phyloP scores from a whole-genome alignment of 192 early-diverging fungal genomes.

The Backusella westeae region DNA sequence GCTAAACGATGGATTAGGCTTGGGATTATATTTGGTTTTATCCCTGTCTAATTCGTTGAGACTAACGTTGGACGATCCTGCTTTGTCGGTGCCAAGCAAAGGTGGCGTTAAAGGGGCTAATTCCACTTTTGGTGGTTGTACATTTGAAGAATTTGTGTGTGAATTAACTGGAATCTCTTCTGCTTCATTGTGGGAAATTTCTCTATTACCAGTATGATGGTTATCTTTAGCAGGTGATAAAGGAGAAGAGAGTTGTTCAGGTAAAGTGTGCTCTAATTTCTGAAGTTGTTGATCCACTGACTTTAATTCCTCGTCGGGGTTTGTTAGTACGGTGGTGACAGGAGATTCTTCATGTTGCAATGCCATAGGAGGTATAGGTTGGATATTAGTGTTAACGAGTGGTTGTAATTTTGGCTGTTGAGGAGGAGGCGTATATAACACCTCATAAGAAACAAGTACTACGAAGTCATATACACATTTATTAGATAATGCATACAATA shows the following conservation, averaged over 20 bases:
- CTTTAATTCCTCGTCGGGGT: conserved; percentile 21
- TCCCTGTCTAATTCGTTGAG: not conserved
- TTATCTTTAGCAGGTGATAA: not conserved
- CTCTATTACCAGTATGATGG: not conserved
- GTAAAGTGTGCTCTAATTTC: not conserved
- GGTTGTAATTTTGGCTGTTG: not conserved
- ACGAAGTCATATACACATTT: not conserved
- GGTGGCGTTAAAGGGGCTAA: not conserved
- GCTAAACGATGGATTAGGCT: not conserved
- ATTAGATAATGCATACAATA: not conserved
- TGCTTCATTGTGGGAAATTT: not conserved
- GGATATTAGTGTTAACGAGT: not conserved
- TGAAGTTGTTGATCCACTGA: conserved; percentile 16
- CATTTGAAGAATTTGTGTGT: not conserved
- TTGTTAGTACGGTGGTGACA: conserved; percentile 3
- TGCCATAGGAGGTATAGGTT: not conserved
- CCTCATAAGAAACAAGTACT: not conserved
- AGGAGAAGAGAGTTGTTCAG: not conserved
- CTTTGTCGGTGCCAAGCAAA: not conserved
- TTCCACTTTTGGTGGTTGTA: not conserved
- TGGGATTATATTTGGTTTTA: not conserved
- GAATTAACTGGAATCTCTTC: not conserved
- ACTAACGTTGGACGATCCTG: not conserved
- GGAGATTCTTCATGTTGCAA: not conserved
- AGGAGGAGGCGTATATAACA: not conserved